Percentiles rank a stretch among this genome's conserved stretches.
phyloP scores from a whole-genome alignment of 2,329 filamentous ascomycete genomes.

The Neurospora crassa region DNA sequence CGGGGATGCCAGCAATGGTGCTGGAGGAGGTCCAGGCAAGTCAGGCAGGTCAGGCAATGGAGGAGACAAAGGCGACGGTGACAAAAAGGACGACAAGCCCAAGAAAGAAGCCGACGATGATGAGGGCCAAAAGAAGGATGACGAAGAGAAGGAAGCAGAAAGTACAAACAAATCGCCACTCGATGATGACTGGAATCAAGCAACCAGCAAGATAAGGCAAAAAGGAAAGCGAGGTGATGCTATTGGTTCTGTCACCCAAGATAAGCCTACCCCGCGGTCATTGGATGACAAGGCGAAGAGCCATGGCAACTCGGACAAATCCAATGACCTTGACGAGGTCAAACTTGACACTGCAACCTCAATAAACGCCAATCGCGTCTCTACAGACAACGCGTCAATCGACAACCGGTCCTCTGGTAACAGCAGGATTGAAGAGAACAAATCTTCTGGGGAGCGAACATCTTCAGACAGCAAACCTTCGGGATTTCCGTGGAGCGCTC shows the following conservation, averaged over 20 bases:
- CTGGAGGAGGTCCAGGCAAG: slow-evolving; percentile 19
- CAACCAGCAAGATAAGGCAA: slow-evolving; percentile 1
- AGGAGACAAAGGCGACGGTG: slow-evolving; percentile 27
- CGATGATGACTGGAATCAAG: slow-evolving; percentile 33
- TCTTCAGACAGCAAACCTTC: neutral
- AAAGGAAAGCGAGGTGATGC: neutral
- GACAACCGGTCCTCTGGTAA: neutral
- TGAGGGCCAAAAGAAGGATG: slow-evolving; percentile 24
- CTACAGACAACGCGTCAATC: neutral
- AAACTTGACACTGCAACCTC: neutral
- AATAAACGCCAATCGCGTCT: neutral
- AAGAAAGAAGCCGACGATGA: slow-evolving; percentile 24
- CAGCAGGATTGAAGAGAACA: neutral
- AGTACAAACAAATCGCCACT: slow-evolving; percentile 30
- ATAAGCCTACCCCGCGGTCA: neutral
- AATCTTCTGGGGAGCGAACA: neutral
- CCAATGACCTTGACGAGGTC: neutral
- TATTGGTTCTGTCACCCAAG: neutral
- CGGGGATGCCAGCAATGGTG: slow-evolving; percentile 22
- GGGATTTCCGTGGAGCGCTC: neutral
- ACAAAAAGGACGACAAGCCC: slow-evolving; percentile 23
- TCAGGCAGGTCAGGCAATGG: slow-evolving; percentile 26
- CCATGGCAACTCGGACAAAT: neutral
- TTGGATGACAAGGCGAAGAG: neutral
- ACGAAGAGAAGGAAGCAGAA: slow-evolving; percentile 20